Evolutionary conservation across 345 rosid species (phyloP).

Genomic region (Dovyalis caffra): DNA sequence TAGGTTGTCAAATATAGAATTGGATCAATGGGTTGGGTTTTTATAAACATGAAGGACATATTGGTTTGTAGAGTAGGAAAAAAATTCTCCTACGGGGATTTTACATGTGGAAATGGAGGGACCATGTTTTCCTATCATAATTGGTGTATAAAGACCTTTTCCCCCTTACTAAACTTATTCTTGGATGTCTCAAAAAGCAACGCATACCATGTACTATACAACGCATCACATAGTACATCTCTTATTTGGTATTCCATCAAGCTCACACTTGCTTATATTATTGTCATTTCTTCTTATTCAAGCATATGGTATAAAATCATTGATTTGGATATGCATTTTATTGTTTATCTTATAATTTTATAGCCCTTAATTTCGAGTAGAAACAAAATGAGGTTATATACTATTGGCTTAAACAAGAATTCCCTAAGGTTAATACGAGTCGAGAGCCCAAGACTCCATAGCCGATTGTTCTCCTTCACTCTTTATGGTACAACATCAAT

Average conservation of each 20-base stretch:
- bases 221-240: conserved; percentile 35
- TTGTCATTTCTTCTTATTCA: conserved; percentile 43
- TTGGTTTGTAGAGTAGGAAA: too few species aligned
- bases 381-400: neutral
- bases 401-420: conserved; percentile 29
- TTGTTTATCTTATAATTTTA: neutral
- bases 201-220: conserved; percentile 30
- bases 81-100: too few species aligned
- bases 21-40: too few species aligned
- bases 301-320: conserved; percentile 26
- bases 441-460: conserved; percentile 41
- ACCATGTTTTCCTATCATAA: too few species aligned
- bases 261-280: conserved; percentile 32
- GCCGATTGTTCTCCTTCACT: conserved; percentile 36
- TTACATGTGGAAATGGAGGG: too few species aligned
- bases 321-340: neutral
- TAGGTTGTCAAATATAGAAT: too few species aligned
- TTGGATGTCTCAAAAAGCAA: too few species aligned
- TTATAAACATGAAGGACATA: too few species aligned
- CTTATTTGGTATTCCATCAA: conserved; percentile 41
- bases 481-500: conserved; percentile 39
- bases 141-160: too few species aligned
- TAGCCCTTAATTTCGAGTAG: neutral
- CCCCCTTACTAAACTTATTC: too few species aligned
- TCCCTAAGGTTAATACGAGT: conserved; percentile 36